These are phyloP conservation scores for Cenchrus americanus DNA, from an alignment of 176 grass and related monocot species.

Conservation along the genomic window DNA sequence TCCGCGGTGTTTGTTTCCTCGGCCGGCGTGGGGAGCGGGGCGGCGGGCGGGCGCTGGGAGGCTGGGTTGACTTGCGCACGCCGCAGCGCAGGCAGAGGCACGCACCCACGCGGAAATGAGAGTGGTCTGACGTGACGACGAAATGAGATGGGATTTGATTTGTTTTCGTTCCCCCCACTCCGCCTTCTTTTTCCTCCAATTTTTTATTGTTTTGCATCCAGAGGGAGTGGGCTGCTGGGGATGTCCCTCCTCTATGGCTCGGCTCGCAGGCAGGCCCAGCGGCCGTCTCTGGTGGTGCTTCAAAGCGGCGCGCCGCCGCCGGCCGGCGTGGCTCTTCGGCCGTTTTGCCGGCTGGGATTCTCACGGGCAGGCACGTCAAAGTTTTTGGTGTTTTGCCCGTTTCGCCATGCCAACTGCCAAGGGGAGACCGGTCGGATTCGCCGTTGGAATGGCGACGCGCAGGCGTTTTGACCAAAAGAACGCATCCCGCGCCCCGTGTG, in stretches of 20 bases:
- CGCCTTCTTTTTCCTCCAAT: too few relatives aligned
- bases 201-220: background rate
- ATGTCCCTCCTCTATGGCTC: background rate
- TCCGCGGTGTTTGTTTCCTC: background rate
- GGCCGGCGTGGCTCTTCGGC: background rate
- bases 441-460: background rate
- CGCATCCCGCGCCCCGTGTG: too few relatives aligned
- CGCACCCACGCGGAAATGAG: conserved; percentile 48
- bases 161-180: too few relatives aligned
- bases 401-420: background rate
- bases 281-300: too few relatives aligned
- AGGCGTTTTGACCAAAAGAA: too few relatives aligned
- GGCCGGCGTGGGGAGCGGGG: background rate
- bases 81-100: background rate
- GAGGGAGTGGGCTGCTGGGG: background rate
- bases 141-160: background rate
- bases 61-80: conserved; percentile 46
- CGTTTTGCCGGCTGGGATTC: background rate
- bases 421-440: too few relatives aligned
- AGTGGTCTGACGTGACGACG: conserved; percentile 17
- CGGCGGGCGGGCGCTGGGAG: background rate
- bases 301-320: background rate
- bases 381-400: background rate
- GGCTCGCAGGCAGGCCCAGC: too few relatives aligned
- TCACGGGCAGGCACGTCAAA: background rate